A percentile compares a stretch with the other conserved stretches of the same genome.
These are phyloP conservation scores for Metschnikowia bowlesiae DNA, from an alignment of 805 yeast genomes.

Conservation along the genomic window DNA sequence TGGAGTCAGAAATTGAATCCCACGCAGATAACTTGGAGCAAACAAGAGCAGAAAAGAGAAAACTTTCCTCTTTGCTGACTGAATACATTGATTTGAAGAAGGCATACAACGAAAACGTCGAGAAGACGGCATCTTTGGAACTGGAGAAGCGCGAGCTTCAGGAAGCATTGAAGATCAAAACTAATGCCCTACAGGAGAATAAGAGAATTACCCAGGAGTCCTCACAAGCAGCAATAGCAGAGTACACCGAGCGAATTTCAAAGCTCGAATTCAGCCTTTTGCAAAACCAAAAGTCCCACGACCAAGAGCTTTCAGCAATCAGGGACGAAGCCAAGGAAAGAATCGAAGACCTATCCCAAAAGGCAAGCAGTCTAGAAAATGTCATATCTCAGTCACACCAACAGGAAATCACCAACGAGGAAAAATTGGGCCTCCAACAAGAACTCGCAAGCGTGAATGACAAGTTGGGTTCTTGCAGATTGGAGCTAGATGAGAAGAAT, in stretches of 20 bases:
- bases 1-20: constrained; percentile 5
- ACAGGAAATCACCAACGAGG: not conserved
- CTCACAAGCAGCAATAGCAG: constrained; percentile 42
- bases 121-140: constrained; percentile 5
- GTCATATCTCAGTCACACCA: not conserved
- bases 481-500: constrained; percentile 1
- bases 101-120: constrained; percentile 3
- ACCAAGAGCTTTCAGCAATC: constrained; percentile 4
- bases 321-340: constrained; percentile 6
- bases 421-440: not conserved
- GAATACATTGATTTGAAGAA: constrained; percentile 4
- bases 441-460: not conserved
- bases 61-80: constrained; percentile 4
- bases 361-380: constrained; percentile 1
- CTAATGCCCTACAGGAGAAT: constrained; percentile 40
- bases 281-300: constrained; percentile 10
- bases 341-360: constrained; percentile 3
- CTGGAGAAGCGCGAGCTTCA: constrained; percentile 6
- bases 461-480: constrained; percentile 1
- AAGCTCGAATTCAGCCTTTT: constrained; percentile 11
- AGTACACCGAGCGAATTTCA: constrained; percentile 9
- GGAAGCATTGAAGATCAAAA: constrained; percentile 1
- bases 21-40: constrained; percentile 4
- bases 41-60: constrained; percentile 6
- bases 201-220: constrained; percentile 43